A percentile compares a stretch with the other conserved stretches of the same genome.
phyloP scores from a whole-genome alignment of 257 asterid genomes.

The Gentiana straminea region DNA sequence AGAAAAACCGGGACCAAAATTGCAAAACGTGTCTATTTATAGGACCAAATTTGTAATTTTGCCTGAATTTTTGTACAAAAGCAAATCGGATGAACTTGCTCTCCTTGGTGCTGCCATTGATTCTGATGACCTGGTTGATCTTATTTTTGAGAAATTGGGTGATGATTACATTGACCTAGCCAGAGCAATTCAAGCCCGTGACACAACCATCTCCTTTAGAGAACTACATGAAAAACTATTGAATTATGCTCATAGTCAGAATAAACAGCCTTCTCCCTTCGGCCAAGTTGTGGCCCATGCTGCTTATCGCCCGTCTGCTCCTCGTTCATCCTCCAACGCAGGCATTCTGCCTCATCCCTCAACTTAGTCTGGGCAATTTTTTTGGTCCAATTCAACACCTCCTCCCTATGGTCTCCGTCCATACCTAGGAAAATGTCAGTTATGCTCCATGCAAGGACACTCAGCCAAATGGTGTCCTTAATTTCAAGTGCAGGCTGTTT shows the following conservation, averaged over 20 bases:
- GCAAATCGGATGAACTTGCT: too few relatives aligned
- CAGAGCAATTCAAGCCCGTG: not conserved
- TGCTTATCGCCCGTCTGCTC: not conserved
- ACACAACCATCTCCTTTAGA: not conserved
- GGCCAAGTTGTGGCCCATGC: not conserved
- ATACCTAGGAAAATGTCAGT: not conserved
- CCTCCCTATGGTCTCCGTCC: not conserved
- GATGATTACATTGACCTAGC: not conserved
- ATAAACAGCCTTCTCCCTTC: not conserved
- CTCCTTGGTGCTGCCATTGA: too few relatives aligned
- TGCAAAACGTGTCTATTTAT: too few relatives aligned
- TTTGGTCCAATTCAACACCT: not conserved
- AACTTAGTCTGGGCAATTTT: not conserved
- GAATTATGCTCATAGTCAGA: not conserved
- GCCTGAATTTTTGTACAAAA: too few relatives aligned
- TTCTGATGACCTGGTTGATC: not conserved
- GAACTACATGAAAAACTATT: constrained; percentile 2
- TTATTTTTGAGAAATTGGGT: not conserved
- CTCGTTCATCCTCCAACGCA: not conserved
- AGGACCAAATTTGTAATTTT: too few relatives aligned
- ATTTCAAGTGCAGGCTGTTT: not conserved
- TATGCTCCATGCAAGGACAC: not conserved
- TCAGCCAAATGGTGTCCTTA: not conserved
- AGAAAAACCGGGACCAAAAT: too few relatives aligned
- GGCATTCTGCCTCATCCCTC: not conserved